These are phyloP conservation scores for Rhizophora mangle DNA, from an alignment of 345 rosid genomes.

Conservation along the genomic window DNA sequence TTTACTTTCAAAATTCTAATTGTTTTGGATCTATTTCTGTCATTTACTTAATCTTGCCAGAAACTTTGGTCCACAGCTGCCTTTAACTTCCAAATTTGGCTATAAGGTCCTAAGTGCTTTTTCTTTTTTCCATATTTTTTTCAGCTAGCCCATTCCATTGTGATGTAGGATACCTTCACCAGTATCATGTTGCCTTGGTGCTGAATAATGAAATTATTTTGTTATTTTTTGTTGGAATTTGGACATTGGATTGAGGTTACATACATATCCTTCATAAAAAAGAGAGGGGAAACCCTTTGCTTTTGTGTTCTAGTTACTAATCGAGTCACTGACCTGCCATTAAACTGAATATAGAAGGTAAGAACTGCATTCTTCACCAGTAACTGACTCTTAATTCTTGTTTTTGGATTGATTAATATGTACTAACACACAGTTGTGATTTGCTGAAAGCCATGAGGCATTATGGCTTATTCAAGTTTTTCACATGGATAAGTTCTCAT, in stretches of 20 bases:
- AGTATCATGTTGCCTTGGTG: background rate
- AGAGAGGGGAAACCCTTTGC: background rate
- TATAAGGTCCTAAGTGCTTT: too few relatives aligned
- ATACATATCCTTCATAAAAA: background rate
- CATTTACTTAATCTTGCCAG: too few relatives aligned
- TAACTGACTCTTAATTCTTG: background rate
- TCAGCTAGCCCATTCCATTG: too few relatives aligned
- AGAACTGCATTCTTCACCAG: background rate
- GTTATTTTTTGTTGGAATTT: background rate
- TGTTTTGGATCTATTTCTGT: too few relatives aligned
- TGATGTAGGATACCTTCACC: too few relatives aligned
- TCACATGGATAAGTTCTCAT: background rate
- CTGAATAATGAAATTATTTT: background rate
- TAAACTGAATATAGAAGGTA: background rate
- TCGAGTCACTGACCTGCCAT: background rate
- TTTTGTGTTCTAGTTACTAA: background rate
- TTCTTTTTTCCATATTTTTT: too few relatives aligned
- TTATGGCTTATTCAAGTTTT: background rate
- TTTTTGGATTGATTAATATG: background rate
- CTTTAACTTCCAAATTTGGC: too few relatives aligned
- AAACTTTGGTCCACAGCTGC: too few relatives aligned
- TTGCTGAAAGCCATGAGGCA: background rate
- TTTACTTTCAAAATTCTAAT: too few relatives aligned
- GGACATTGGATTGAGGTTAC: background rate
- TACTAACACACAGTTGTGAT: background rate